These are phyloP conservation scores for Blastocystis sp. DNA, from an alignment of 352 stramenopile species.

Conservation along the genomic window DNA sequence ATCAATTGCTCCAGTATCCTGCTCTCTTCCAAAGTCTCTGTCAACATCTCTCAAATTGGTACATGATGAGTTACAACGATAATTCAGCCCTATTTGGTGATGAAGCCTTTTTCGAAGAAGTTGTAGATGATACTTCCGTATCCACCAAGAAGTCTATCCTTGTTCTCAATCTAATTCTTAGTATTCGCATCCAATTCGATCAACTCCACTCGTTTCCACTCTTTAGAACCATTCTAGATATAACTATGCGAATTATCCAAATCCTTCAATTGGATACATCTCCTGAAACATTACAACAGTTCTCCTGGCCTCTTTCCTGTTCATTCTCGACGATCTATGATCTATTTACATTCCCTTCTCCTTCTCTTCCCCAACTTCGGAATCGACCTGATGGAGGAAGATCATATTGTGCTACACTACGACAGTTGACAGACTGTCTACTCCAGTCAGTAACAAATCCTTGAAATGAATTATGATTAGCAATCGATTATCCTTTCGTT, in stretches of 20 bases:
- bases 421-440: background rate
- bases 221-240: background rate
- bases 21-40: background rate
- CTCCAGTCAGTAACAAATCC: background rate
- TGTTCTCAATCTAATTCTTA: background rate
- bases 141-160: conserved; percentile 14
- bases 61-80: conserved; percentile 19
- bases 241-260: background rate
- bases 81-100: background rate
- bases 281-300: background rate
- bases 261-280: background rate
- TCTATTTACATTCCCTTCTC: conserved; percentile 2
- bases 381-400: background rate
- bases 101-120: conserved; percentile 33
- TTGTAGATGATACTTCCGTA: background rate
- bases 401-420: background rate
- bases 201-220: background rate
- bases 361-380: background rate
- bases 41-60: conserved; percentile 38
- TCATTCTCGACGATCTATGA: background rate
- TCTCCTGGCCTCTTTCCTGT: background rate
- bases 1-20: background rate
- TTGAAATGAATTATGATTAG: background rate
- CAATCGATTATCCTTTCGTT: background rate
- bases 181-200: background rate